Evolutionary conservation across 352 stramenopile species (phyloP).

Genomic region (Globisporangium polare): DNA sequence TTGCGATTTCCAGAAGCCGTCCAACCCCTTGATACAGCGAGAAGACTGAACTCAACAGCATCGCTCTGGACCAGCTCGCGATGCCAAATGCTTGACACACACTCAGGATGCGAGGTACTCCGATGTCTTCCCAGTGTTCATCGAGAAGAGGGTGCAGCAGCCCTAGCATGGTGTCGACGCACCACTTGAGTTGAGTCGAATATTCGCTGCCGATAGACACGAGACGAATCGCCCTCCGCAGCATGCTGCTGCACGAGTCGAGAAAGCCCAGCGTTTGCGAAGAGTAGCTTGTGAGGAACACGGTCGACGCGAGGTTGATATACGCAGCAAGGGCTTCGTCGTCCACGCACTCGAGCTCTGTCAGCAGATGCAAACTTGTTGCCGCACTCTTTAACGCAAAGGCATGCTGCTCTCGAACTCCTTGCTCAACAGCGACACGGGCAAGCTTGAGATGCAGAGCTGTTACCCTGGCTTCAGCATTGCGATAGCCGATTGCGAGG

Average conservation of each 20-base stretch:
- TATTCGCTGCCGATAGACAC: neutral
- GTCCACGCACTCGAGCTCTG: neutral
- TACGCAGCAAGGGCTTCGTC: neutral
- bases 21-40: constrained; percentile 21
- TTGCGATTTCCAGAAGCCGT: constrained; percentile 19
- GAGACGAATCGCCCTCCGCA: neutral
- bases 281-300: constrained; percentile 4
- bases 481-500: neutral
- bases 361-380: neutral
- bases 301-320: neutral
- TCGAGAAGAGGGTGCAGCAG: neutral
- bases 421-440: neutral
- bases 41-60: constrained; percentile 18
- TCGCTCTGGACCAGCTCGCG: constrained; percentile 13
- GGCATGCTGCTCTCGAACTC: neutral
- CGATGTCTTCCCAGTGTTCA: neutral
- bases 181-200: neutral
- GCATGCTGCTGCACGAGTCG: neutral
- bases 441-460: constrained; percentile 5
- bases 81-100: neutral
- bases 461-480: neutral
- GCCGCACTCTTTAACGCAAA: neutral
- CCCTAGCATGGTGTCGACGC: neutral
- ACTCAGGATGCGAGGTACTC: neutral
- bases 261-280: constrained; percentile 4